A percentile compares a stretch with the other conserved stretches of the same genome.
phyloP scores from a whole-genome alignment of 2,329 filamentous ascomycete genomes.

The Talaromyces rugulosus region DNA sequence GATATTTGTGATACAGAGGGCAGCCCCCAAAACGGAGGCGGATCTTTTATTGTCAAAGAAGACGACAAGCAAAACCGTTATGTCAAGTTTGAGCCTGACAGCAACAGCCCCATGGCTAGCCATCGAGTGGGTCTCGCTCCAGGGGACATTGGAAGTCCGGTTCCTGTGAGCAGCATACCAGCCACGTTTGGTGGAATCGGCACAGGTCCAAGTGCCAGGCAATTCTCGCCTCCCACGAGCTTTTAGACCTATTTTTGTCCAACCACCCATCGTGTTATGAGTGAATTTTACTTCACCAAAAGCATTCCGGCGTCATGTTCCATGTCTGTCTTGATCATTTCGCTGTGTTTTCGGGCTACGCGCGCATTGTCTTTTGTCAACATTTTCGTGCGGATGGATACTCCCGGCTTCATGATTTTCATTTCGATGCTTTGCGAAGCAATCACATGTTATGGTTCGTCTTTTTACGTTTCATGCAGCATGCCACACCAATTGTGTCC shows the following conservation, averaged over 20 bases:
- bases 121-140: constrained; percentile 46
- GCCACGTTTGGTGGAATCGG: constrained; percentile 33
- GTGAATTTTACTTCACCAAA: constrained; percentile 6
- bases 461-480: constrained; percentile 6
- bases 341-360: constrained; percentile 1
- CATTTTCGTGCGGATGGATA: constrained; percentile 3
- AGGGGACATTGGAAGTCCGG: constrained; percentile 67
- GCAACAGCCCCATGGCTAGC: constrained; percentile 40
- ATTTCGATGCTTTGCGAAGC: constrained; percentile 6
- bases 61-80: constrained; percentile 40
- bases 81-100: constrained; percentile 52
- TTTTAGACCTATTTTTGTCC: constrained; percentile 9
- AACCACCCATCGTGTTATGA: not conserved
- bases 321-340: constrained; percentile 6
- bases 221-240: constrained; percentile 33
- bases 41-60: constrained; percentile 69
- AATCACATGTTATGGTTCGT: constrained; percentile 6
- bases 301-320: constrained; percentile 8
- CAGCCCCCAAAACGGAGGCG: constrained; percentile 78
- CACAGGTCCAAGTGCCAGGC: constrained; percentile 30
- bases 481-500: constrained; percentile 13
- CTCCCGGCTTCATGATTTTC: constrained; percentile 5
- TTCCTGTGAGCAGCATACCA: constrained; percentile 43
- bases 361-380: not conserved
- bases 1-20: constrained; percentile 90